A percentile compares a stretch with the other conserved stretches of the same genome.
Evolutionary conservation across 352 stramenopile species (phyloP).

Genomic region (Phytophthora meadii): DNA sequence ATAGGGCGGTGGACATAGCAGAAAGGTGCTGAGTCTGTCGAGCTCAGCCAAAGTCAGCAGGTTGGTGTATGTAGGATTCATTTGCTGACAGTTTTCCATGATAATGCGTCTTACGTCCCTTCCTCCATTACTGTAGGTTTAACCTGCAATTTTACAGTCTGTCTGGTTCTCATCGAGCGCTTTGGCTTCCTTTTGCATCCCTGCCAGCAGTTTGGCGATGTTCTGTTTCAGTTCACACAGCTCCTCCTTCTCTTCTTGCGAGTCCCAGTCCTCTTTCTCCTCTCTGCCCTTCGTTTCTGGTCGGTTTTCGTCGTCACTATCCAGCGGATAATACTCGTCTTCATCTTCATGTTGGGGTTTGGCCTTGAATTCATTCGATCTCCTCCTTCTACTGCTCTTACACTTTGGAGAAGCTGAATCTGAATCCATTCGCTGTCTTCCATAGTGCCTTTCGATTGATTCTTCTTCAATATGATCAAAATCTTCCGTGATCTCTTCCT

Average conservation of each 20-base stretch:
- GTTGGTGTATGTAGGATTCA: not conserved
- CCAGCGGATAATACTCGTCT: slow-evolving; percentile 19
- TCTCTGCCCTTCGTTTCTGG: slow-evolving; percentile 19
- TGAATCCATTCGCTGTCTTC: slow-evolving; percentile 12
- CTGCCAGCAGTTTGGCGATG: slow-evolving; percentile 65
- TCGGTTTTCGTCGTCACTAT: slow-evolving; percentile 36
- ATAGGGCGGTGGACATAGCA: slow-evolving; percentile 29
- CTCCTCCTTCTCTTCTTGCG: slow-evolving; percentile 63
- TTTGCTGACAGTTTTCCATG: slow-evolving; percentile 10
- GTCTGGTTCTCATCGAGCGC: slow-evolving; percentile 46
- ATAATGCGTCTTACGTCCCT: slow-evolving; percentile 1
- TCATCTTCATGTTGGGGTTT: slow-evolving; percentile 50
- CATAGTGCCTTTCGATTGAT: slow-evolving; percentile 2
- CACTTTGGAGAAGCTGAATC: slow-evolving; percentile 44
- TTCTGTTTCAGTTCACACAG: slow-evolving; percentile 70
- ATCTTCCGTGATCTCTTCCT: slow-evolving; percentile 75
- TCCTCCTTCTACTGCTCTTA: slow-evolving; percentile 16
- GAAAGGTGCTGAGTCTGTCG: not conserved
- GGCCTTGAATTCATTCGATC: slow-evolving; percentile 21
- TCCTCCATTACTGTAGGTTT: slow-evolving; percentile 1
- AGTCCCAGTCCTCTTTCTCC: slow-evolving; percentile 52
- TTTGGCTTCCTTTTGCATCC: slow-evolving; percentile 66
- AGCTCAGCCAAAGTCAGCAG: slow-evolving; percentile 4
- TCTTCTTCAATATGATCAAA: slow-evolving; percentile 58
- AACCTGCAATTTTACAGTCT: slow-evolving; percentile 28